phyloP scores from a whole-genome alignment of 2,329 filamentous ascomycete genomes.

The Alternaria panax region DNA sequence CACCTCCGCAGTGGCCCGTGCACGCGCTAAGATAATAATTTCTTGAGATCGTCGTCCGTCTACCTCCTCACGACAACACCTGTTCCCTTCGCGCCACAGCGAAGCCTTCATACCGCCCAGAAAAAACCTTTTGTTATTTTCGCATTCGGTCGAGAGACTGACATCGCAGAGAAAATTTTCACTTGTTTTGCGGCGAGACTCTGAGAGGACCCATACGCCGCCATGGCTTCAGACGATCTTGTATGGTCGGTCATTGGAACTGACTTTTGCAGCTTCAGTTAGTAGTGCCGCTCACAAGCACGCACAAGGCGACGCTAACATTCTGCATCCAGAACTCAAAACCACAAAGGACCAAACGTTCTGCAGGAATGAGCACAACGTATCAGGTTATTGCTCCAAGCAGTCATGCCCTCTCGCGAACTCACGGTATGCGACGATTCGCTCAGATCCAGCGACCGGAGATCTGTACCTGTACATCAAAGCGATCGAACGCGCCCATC shows the following conservation, averaged over 20 bases:
- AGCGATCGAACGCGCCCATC: slow-evolving; percentile 71
- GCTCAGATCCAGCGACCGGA: slow-evolving; percentile 79
- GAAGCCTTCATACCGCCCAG: background rate
- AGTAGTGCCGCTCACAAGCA: background rate
- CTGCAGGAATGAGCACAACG: slow-evolving; percentile 85
- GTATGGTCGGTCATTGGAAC: slow-evolving; percentile 92
- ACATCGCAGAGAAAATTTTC: background rate
- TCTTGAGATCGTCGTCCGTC: slow-evolving; percentile 14
- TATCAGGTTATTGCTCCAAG: slow-evolving; percentile 39
- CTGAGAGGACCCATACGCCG: slow-evolving; percentile 2
- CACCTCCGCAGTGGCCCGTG: slow-evolving; percentile 17
- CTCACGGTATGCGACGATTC: slow-evolving; percentile 89
- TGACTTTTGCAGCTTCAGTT: slow-evolving; percentile 87
- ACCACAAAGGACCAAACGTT: slow-evolving; percentile 73
- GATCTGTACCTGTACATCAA: slow-evolving; percentile 97
- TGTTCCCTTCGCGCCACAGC: slow-evolving; percentile 4
- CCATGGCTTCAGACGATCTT: slow-evolving; percentile 74
- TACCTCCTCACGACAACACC: slow-evolving; percentile 5
- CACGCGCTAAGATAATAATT: slow-evolving; percentile 18
- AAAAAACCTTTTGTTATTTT: background rate
- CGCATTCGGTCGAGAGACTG: background rate
- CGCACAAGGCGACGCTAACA: background rate
- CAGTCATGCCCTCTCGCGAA: slow-evolving; percentile 90
- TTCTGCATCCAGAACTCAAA: slow-evolving; percentile 68
- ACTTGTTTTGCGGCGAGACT: background rate